These are phyloP conservation scores for Paecilomyces fulvus DNA, from an alignment of 2,329 filamentous ascomycete species.

Conservation along the genomic window DNA sequence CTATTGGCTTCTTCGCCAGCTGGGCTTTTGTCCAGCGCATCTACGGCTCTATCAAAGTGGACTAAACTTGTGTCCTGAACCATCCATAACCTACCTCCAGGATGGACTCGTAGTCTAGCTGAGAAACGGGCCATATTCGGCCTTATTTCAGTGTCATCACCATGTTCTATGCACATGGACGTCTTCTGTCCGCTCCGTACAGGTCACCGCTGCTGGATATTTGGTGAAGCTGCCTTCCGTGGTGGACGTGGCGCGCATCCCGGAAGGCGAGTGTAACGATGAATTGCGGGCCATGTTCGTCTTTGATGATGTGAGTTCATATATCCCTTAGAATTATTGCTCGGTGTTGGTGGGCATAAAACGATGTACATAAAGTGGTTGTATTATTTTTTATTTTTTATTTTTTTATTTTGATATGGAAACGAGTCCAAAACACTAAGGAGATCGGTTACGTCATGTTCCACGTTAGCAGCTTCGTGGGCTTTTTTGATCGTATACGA, in stretches of 20 bases:
- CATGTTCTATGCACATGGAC: not conserved
- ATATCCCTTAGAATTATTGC: not conserved
- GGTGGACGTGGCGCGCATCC: not conserved
- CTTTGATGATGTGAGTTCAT: not conserved
- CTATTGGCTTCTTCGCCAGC: slow-evolving; percentile 90
- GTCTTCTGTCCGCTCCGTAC: too few relatives aligned
- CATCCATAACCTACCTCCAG: not conserved
- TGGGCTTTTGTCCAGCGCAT: slow-evolving; percentile 93
- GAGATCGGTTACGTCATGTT: not conserved
- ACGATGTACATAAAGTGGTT: not conserved
- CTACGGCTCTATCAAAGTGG: slow-evolving; percentile 96
- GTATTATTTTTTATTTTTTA: too few relatives aligned
- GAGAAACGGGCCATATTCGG: not conserved
- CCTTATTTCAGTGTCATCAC: not conserved
- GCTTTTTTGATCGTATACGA: too few relatives aligned
- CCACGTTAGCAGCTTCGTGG: not conserved
- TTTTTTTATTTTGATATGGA: not conserved
- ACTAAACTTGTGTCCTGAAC: slow-evolving; percentile 44
- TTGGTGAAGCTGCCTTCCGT: too few relatives aligned
- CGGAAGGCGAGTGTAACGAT: not conserved
- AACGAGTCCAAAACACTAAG: not conserved
- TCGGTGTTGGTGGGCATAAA: not conserved
- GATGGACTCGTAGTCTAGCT: not conserved
- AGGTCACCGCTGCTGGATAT: too few relatives aligned
- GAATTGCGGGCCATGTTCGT: not conserved